Evolutionary conservation across 148 eudicot genomes (phyloP).

Genomic region (Polygonum aviculare): DNA sequence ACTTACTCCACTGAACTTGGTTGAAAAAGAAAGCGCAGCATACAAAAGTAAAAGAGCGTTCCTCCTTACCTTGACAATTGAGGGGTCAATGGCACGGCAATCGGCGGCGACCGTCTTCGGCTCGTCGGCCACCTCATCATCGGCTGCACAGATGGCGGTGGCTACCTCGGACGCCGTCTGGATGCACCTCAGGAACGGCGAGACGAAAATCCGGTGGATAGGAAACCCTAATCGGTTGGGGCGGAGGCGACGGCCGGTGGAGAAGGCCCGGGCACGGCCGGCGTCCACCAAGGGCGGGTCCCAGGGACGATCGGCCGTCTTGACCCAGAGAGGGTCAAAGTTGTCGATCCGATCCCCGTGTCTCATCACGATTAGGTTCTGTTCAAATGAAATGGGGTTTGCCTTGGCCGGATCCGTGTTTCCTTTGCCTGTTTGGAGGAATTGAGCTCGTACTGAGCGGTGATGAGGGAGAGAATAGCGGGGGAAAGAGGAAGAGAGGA

Average conservation of each 20-base stretch:
- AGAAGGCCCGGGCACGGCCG: conserved; percentile 48
- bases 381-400: conserved; percentile 17
- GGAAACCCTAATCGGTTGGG: conserved; percentile 35
- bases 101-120: conserved; percentile 17
- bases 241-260: conserved; percentile 38
- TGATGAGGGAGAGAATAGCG: background rate
- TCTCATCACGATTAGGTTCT: conserved; percentile 71
- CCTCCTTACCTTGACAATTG: conserved; percentile 48
- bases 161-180: conserved; percentile 70
- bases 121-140: conserved; percentile 14
- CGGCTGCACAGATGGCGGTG: conserved; percentile 41
- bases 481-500: background rate
- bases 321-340: conserved; percentile 53
- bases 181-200: conserved; percentile 73
- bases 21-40: background rate
- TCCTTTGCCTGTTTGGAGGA: background rate
- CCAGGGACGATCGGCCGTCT: conserved; percentile 55
- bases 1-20: no score
- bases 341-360: conserved; percentile 94
- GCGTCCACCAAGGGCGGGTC: conserved; percentile 63
- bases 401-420: background rate
- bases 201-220: conserved; percentile 65
- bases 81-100: conserved; percentile 35
- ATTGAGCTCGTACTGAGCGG: background rate
- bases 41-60: background rate